These are phyloP conservation scores for Zalaria obscura DNA, from an alignment of 2,329 filamentous ascomycete genomes.

Conservation along the genomic window DNA sequence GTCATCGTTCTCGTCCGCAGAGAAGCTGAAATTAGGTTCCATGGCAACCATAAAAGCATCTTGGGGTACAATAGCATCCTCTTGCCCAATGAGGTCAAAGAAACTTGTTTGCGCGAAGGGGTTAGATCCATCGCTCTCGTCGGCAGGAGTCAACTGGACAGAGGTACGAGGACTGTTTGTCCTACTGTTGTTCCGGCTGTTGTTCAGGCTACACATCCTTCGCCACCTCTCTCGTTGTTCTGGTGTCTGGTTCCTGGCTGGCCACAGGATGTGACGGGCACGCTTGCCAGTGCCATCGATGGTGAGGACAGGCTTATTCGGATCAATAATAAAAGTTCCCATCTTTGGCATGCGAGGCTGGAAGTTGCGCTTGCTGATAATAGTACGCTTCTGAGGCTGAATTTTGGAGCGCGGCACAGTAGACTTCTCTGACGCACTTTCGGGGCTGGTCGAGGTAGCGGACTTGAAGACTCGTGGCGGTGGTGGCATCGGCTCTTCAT, in stretches of 20 bases:
- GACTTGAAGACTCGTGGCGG: constrained; percentile 1
- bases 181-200: constrained; percentile 12
- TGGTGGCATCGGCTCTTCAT: constrained; percentile 11
- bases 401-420: constrained; percentile 1
- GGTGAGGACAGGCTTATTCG: constrained; percentile 7
- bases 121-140: constrained; percentile 6
- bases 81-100: constrained; percentile 4
- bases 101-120: constrained; percentile 3
- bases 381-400: constrained; percentile 5
- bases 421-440: constrained; percentile 3
- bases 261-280: constrained; percentile 7
- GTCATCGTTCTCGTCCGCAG: no score
- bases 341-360: constrained; percentile 5
- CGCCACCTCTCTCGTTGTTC: constrained; percentile 7
- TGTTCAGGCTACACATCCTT: constrained; percentile 4
- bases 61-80: constrained; percentile 6
- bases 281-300: constrained; percentile 6
- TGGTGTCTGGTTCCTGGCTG: constrained; percentile 7
- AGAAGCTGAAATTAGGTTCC: no score
- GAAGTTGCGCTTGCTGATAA: neutral
- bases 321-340: constrained; percentile 15
- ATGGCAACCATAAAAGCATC: constrained; percentile 4
- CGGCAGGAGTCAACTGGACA: constrained; percentile 7
- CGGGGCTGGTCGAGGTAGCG: constrained; percentile 1
- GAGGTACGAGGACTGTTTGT: constrained; percentile 16